Conservation (phyloP, 306 rosid species). For the Cucumis hystrix region DNA sequence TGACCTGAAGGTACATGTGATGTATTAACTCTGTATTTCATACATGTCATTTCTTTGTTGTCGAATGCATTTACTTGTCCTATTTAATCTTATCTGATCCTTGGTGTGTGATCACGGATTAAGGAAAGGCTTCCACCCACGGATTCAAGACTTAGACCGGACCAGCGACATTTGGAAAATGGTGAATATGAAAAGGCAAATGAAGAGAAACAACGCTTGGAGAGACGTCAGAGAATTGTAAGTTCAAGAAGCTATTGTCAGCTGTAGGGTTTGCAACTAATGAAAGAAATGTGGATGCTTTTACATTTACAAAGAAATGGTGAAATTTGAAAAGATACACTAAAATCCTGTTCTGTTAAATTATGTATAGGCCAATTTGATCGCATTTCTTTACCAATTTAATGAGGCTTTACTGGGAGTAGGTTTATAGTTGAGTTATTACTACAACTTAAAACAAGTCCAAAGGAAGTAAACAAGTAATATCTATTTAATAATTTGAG, state of each 20-base stretch:
- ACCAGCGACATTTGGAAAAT: conserved; percentile 92
- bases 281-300: background rate
- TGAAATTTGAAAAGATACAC: background rate
- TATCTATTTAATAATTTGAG: background rate
- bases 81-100: conserved; percentile 69
- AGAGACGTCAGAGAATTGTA: conserved; percentile 94
- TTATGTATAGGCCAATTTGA: background rate
- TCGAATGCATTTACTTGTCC: conserved; percentile 36
- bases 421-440: background rate
- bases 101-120: conserved; percentile 85
- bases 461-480: background rate
- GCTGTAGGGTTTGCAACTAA: background rate
- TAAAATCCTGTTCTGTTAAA: background rate
- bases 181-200: conserved; percentile 96
- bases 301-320: background rate
- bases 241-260: conserved; percentile 11
- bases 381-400: background rate
- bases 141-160: conserved; percentile 96
- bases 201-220: conserved; percentile 79
- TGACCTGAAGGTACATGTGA: conserved; percentile 72
- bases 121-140: conserved; percentile 99
- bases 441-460: background rate
- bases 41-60: conserved; percentile 22
- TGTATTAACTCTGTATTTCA: conserved; percentile 21
- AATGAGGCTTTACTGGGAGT: background rate